Evolutionary conservation across 2,329 filamentous ascomycete genomes (phyloP).

Genomic region (Scedosporium dehoogii): DNA sequence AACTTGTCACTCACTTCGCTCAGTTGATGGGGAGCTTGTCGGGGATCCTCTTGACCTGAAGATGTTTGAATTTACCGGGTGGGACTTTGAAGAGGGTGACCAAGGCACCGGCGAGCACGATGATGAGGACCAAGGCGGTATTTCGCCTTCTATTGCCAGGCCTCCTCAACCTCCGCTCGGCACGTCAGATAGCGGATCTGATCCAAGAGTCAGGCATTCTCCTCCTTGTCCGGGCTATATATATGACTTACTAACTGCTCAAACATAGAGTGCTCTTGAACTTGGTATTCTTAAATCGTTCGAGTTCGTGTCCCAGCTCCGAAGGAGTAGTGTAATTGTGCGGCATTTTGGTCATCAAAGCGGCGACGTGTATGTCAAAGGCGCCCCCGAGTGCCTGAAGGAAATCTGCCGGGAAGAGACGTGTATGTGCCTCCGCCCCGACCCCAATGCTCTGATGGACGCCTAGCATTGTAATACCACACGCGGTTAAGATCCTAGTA

Average conservation of each 20-base stretch:
- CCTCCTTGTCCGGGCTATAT: neutral
- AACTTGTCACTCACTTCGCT: constrained; percentile 84
- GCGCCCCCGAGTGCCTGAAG: constrained; percentile 91
- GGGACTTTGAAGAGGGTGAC: constrained; percentile 84
- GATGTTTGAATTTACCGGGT: constrained; percentile 96
- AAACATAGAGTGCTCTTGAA: constrained; percentile 51
- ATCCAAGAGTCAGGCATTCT: neutral
- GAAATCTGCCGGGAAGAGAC: constrained; percentile 80
- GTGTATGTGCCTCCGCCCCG: constrained; percentile 41
- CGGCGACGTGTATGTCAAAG: constrained; percentile 87
- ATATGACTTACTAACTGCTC: neutral
- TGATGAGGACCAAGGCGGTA: constrained; percentile 63
- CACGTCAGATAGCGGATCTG: neutral
- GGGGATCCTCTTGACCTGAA: constrained; percentile 93
- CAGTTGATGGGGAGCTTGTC: constrained; percentile 78
- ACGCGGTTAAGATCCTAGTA: neutral
- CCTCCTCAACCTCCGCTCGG: constrained; percentile 43
- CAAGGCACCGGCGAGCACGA: constrained; percentile 54
- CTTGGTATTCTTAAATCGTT: constrained; percentile 86
- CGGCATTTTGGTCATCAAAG: constrained; percentile 77
- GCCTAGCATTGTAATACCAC: neutral
- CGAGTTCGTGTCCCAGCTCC: constrained; percentile 88
- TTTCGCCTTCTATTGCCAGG: constrained; percentile 81
- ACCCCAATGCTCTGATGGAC: neutral
- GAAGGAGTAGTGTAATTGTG: constrained; percentile 86